These are phyloP conservation scores for Ramaria rubella DNA, from an alignment of 768 basidiomycete species.

Conservation along the genomic window DNA sequence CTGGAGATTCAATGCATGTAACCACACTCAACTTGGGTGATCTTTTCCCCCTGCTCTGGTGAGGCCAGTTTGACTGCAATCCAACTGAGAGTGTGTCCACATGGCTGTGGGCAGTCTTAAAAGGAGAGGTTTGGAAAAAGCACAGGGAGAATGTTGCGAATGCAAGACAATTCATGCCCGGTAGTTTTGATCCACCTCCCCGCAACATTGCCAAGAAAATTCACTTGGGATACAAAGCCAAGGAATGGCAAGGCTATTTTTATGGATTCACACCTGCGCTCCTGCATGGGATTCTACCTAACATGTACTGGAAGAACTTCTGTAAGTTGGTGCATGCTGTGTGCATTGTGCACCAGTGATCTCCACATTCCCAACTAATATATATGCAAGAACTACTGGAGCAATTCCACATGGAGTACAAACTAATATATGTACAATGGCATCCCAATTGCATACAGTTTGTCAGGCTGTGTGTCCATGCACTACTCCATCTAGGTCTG, in stretches of 20 bases:
- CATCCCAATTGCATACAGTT: constrained; percentile 27
- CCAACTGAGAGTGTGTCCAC: constrained; percentile 19
- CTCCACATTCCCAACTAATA: not conserved
- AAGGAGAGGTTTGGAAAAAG: constrained; percentile 25
- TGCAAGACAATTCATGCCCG: constrained; percentile 29
- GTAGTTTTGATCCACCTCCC: constrained; percentile 36
- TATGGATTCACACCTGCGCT: constrained; percentile 29
- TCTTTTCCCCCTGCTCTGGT: constrained; percentile 29
- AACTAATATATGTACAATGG: constrained; percentile 29
- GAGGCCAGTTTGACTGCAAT: constrained; percentile 34
- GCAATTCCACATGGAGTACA: constrained; percentile 28
- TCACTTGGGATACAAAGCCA: constrained; percentile 26
- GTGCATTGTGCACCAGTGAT: not conserved
- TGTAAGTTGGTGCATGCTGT: constrained; percentile 13
- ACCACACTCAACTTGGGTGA: constrained; percentile 31
- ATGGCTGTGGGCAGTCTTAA: constrained; percentile 31
- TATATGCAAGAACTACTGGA: constrained; percentile 20
- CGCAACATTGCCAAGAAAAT: constrained; percentile 36
- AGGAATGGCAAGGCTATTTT: too few relatives aligned
- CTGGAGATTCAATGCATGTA: constrained; percentile 35
- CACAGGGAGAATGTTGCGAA: constrained; percentile 31
- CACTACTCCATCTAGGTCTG: constrained; percentile 22
- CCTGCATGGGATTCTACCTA: constrained; percentile 27
- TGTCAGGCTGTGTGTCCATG: constrained; percentile 26
- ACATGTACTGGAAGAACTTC: too few relatives aligned